Conservation (phyloP, 2,329 filamentous ascomycete species). For the Teratosphaeria destructans region DNA sequence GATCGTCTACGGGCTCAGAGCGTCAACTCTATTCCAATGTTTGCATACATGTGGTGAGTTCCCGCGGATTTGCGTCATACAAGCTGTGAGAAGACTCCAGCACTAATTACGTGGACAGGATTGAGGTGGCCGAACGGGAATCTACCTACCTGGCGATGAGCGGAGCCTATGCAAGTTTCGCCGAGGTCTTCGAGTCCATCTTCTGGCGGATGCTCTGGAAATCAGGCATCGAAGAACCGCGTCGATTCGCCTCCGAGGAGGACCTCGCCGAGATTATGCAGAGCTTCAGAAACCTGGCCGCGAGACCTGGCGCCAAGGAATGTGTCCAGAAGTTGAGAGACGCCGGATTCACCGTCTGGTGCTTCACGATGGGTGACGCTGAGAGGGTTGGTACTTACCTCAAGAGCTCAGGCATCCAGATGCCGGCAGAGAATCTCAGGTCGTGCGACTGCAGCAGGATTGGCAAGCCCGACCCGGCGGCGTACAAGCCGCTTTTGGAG, state of each 20-base stretch:
- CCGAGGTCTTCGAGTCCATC: conserved; percentile 32
- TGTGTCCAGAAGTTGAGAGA: conserved; percentile 34
- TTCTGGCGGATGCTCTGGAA: conserved; percentile 41
- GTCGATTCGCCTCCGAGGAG: conserved; percentile 31
- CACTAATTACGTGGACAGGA: conserved; percentile 25
- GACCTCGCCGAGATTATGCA: conserved; percentile 32
- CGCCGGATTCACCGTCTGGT: conserved; percentile 44
- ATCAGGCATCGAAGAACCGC: conserved; percentile 34
- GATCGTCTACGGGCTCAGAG: conserved; percentile 27
- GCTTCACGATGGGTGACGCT: conserved; percentile 42
- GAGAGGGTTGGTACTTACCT: conserved; percentile 43
- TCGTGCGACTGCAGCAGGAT: conserved; percentile 39
- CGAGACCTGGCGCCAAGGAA: conserved; percentile 32
- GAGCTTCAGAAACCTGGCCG: conserved; percentile 23
- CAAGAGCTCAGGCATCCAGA: conserved; percentile 33
- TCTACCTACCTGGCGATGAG: conserved; percentile 11
- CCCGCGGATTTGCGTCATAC: too few species aligned
- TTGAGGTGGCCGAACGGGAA: not conserved
- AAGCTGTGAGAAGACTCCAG: conserved; percentile 14
- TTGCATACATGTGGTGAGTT: conserved; percentile 40
- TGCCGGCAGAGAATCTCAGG: conserved; percentile 42
- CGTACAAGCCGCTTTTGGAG: conserved; percentile 36
- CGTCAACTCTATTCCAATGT: conserved; percentile 31
- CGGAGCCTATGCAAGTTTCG: conserved; percentile 33
- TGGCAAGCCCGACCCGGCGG: conserved; percentile 40